These are phyloP conservation scores for Colletotrichum lini DNA, from an alignment of 2,329 filamentous ascomycete species.

Conservation along the genomic window DNA sequence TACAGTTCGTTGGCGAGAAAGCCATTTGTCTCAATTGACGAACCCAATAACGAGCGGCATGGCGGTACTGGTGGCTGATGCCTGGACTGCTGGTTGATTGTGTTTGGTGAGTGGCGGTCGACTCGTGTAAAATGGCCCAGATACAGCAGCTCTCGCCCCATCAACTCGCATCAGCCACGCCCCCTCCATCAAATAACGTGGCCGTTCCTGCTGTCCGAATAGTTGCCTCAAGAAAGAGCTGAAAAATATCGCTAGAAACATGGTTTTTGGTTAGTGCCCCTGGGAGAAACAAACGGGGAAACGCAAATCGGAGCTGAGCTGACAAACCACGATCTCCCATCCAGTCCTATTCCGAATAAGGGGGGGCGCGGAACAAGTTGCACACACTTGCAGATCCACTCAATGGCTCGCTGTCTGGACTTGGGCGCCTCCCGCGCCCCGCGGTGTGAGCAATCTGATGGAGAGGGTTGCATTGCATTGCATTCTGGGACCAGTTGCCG, in stretches of 20 bases:
- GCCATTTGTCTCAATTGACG: constrained; percentile 22
- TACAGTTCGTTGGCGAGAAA: constrained; percentile 2
- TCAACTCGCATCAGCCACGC: constrained; percentile 10
- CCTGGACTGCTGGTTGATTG: constrained; percentile 13
- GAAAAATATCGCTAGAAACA: neutral
- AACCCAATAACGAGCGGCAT: constrained; percentile 2
- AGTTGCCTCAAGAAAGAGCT: constrained; percentile 7
- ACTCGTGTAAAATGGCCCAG: constrained; percentile 5
- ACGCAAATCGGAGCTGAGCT: constrained; percentile 12
- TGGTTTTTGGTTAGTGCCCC: constrained; percentile 1
- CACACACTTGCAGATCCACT: constrained; percentile 19
- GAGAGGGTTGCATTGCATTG: constrained; percentile 30
- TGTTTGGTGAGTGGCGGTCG: constrained; percentile 3
- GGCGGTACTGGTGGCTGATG: constrained; percentile 21
- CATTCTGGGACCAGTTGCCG: constrained; percentile 11
- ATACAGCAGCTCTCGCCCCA: constrained; percentile 17
- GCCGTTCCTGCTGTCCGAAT: constrained; percentile 14
- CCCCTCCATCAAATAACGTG: constrained; percentile 15
- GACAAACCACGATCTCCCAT: neutral
- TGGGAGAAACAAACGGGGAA: constrained; percentile 1
- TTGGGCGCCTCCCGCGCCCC: constrained; percentile 16
- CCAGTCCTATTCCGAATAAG: constrained; percentile 21
- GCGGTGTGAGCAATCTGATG: constrained; percentile 15
- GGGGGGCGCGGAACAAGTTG: neutral
- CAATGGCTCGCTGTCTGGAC: constrained; percentile 10